Evolutionary conservation across 2,329 filamentous ascomycete genomes (phyloP).

Genomic region (Apiospora marii): DNA sequence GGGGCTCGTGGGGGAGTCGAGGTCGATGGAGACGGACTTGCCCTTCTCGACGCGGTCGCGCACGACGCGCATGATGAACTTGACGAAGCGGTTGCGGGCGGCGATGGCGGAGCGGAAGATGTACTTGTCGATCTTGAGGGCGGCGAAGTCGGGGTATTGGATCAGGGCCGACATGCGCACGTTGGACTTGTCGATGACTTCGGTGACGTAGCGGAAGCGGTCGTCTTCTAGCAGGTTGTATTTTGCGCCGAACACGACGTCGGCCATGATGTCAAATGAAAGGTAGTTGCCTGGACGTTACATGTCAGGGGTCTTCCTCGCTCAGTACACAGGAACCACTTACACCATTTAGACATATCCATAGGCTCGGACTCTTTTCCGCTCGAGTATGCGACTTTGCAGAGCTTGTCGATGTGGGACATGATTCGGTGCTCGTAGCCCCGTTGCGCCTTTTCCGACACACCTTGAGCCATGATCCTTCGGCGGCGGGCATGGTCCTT

Average conservation of each 20-base stretch:
- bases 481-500: conserved; percentile 26
- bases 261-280: conserved; percentile 30
- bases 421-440: conserved; percentile 25
- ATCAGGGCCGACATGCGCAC: conserved; percentile 27
- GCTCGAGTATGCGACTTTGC: conserved; percentile 14
- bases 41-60: conserved; percentile 24
- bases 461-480: conserved; percentile 27
- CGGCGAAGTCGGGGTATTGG: conserved; percentile 24
- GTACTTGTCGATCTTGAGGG: conserved; percentile 25
- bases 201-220: conserved; percentile 25
- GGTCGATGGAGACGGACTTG: conserved; percentile 23
- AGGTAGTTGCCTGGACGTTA: conserved; percentile 26
- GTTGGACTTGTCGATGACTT: conserved; percentile 28
- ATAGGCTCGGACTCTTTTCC: conserved; percentile 22
- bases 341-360: conserved; percentile 29
- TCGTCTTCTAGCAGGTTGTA: conserved; percentile 26
- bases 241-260: conserved; percentile 26
- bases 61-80: conserved; percentile 26
- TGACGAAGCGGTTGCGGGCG: conserved; percentile 26
- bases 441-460: conserved; percentile 24
- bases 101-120: conserved; percentile 26
- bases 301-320: not conserved
- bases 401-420: conserved; percentile 27
- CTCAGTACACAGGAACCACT: not conserved
- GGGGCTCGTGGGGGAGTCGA: conserved; percentile 19